Base-by-base conservation (phyloP, 2,329 filamentous ascomycete species). In the Aureobasidium sp. region DNA sequence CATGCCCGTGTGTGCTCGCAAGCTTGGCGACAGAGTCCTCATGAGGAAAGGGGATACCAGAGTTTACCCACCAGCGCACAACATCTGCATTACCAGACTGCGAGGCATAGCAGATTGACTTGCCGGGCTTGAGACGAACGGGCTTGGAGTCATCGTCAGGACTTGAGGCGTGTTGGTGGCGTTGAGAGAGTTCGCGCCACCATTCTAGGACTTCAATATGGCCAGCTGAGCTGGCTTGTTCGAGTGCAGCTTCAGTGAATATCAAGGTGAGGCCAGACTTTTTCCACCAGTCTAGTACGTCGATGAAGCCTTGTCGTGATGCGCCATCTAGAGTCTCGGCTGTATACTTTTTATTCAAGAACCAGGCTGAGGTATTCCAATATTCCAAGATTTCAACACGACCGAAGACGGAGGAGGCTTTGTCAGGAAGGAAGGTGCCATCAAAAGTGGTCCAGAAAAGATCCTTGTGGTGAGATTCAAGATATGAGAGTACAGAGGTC, bases 201-300 rank as follows among this genome's bases (percentile, higher is more conserved):
- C 93, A 97, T 68, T 95, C 88, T 1, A 97, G 81, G 0, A 97
- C 91, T 7, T 85, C 78, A n/a, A 96, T 80, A 66, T 94, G 89
- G 8, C 92, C 91, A 69, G 90, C 88, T 3, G 86, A 86, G 62
- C 88, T 93, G 34, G 93, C 92, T 69, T 92, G 88, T 74, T 97
- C 93, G 21, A 97, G 82, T 0, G 93, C 90, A 5, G 86, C 82
- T 72, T 96, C 91, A 11, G 89, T 96, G 74, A 94, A 96, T 66
- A 90, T 87, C 25, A 97, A 80, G 2, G 87, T 85, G 1, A 97
- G 79, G 0, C 88, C 89, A 0, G 88, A 90, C 27, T 87, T 82
- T 71, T 89, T 88, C 93, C 93, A 97, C 89, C 91, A 96, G 69
- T 96, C 89, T 1, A 97, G 81, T 0, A 96, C 87, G 65, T 90